A percentile compares a stretch with the other conserved stretches of the same genome.
These are phyloP conservation scores for Leccinum boreale DNA, from an alignment of 768 basidiomycete species.

Conservation along the genomic window DNA sequence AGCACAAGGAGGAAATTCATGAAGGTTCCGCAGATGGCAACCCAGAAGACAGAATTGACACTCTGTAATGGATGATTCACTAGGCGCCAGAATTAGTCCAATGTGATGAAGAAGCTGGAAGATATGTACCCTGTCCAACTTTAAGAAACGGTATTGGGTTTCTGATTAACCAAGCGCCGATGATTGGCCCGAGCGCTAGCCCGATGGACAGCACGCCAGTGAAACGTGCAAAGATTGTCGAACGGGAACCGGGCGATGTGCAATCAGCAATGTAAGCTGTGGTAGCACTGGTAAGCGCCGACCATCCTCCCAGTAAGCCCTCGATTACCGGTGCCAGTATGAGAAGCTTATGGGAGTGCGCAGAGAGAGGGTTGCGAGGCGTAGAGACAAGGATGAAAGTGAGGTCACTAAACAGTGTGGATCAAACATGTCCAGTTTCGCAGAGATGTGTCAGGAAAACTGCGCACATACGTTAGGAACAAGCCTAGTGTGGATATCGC, in stretches of 20 bases:
- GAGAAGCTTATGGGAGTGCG: slow-evolving; percentile 71
- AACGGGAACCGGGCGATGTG: slow-evolving; percentile 78
- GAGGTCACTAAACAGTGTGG: slow-evolving; percentile 53
- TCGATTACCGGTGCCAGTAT: slow-evolving; percentile 77
- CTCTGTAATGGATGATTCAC: slow-evolving; percentile 34
- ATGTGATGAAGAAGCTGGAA: background rate
- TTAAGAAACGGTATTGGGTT: slow-evolving; percentile 36
- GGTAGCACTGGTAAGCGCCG: slow-evolving; percentile 58
- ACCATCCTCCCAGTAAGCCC: slow-evolving; percentile 79
- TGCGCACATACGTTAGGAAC: slow-evolving; percentile 61
- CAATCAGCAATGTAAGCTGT: slow-evolving; percentile 73
- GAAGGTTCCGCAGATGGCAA: slow-evolving; percentile 42
- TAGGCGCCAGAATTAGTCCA: slow-evolving; percentile 9
- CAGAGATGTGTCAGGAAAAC: slow-evolving; percentile 11
- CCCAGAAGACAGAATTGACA: slow-evolving; percentile 53
- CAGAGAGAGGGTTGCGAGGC: slow-evolving; percentile 52
- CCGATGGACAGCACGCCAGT: slow-evolving; percentile 77
- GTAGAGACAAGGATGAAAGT: slow-evolving; percentile 78
- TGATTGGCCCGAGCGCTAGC: slow-evolving; percentile 73
- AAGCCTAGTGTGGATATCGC: slow-evolving; percentile 65
- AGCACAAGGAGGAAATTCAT: slow-evolving; percentile 56
- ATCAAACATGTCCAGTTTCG: background rate
- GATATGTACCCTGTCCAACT: slow-evolving; percentile 23
- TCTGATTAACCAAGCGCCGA: slow-evolving; percentile 52
- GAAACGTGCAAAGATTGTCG: slow-evolving; percentile 64